Percentiles rank a stretch among this genome's conserved stretches.
Evolutionary conservation across 495 filamentous ascomycete genomes (phyloP).

Genomic region (Xylaria scruposa): DNA sequence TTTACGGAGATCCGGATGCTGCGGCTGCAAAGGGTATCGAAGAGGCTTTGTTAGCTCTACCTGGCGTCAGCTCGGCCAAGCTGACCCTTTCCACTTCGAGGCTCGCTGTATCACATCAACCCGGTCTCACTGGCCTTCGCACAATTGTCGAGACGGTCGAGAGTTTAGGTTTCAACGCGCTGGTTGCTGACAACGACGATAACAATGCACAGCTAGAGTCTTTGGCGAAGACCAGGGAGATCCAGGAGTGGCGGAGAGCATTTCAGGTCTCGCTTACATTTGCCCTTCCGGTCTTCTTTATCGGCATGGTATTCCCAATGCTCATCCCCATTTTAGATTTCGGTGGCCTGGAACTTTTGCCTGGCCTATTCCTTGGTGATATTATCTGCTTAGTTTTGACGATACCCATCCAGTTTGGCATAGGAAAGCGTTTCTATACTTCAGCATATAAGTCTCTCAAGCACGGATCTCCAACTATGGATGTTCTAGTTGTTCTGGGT

Average conservation of each 20-base stretch:
- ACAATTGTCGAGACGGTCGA: conserved; percentile 84
- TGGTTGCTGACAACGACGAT: conserved; percentile 89
- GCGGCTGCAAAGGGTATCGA: conserved; percentile 75
- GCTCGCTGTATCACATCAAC: conserved; percentile 72
- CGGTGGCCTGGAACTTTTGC: conserved; percentile 66
- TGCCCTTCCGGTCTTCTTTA: conserved; percentile 88
- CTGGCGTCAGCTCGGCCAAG: conserved; percentile 76
- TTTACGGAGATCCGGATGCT: conserved; percentile 80
- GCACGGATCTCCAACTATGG: conserved; percentile 94
- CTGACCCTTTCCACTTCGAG: conserved; percentile 72
- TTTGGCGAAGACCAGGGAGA: conserved; percentile 93
- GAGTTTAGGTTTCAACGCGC: conserved; percentile 79
- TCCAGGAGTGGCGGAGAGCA: conserved; percentile 85
- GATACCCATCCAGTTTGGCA: conserved; percentile 94
- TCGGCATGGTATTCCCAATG: conserved; percentile 92
- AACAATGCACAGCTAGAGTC: conserved; percentile 97
- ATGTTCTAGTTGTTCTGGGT: conserved; percentile 91
- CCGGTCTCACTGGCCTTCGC: conserved; percentile 76
- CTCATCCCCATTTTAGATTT: conserved; percentile 73
- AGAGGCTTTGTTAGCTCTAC: conserved; percentile 64
- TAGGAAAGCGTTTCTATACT: conserved; percentile 90
- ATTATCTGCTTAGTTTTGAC: conserved; percentile 82
- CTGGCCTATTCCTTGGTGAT: conserved; percentile 88
- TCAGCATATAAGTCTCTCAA: conserved; percentile 89
- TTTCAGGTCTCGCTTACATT: conserved; percentile 79